phyloP scores from a whole-genome alignment of 2,329 filamentous ascomycete species.

The Bisporella sp. region DNA sequence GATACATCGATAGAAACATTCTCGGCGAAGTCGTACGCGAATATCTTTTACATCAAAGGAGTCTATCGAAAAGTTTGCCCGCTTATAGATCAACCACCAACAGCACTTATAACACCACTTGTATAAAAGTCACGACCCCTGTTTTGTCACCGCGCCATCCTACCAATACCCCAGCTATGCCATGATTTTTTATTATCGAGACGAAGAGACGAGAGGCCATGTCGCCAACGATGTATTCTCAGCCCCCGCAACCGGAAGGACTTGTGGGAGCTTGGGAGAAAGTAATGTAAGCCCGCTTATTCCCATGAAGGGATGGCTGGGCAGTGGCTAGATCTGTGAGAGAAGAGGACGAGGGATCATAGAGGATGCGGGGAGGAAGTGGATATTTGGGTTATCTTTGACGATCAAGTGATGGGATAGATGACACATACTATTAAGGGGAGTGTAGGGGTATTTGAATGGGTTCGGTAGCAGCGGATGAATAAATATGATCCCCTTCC shows the following conservation, averaged over 20 bases:
- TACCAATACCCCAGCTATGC: conserved; percentile 14
- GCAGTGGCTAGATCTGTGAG: not conserved
- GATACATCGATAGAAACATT: not conserved
- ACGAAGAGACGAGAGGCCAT: not conserved
- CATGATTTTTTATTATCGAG: not conserved
- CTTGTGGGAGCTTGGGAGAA: not conserved
- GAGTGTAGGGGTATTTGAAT: not conserved
- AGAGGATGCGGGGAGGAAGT: not conserved
- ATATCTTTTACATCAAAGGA: conserved; percentile 1
- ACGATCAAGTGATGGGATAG: conserved; percentile 2
- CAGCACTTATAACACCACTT: conserved; percentile 2
- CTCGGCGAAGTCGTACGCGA: conserved; percentile 1
- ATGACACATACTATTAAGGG: not conserved
- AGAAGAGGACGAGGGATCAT: not conserved
- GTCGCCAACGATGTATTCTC: not conserved
- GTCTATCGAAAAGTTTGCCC: not conserved
- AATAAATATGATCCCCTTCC: not conserved
- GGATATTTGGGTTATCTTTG: not conserved
- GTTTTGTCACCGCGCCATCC: conserved; percentile 6
- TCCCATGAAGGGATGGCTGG: not conserved
- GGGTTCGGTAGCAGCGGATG: not conserved
- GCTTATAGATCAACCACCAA: not conserved
- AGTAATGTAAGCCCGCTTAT: not conserved
- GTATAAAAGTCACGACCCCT: conserved; percentile 7
- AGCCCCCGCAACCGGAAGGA: not conserved